phyloP scores from a whole-genome alignment of 1,284 basidiomycete genomes.

The Peniophora sp. region DNA sequence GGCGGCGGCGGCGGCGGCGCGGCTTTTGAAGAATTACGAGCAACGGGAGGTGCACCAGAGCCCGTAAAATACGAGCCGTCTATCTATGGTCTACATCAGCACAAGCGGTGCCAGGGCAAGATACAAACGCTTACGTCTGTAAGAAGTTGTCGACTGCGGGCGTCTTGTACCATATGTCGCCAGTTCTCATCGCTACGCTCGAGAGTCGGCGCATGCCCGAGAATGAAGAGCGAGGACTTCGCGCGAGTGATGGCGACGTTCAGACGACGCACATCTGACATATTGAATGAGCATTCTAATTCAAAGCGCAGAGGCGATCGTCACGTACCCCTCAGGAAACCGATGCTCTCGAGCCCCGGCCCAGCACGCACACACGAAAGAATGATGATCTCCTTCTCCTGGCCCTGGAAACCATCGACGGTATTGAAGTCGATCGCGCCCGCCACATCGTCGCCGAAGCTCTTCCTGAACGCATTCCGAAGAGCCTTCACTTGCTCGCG shows the following conservation, averaged over 20 bases:
- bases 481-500: conserved; percentile 85
- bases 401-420: conserved; percentile 97
- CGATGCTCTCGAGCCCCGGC: conserved; percentile 72
- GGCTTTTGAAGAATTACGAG: conserved; percentile 3
- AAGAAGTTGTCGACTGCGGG: conserved; percentile 46
- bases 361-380: conserved; percentile 90
- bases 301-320: conserved; percentile 3
- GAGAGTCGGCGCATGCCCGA: conserved; percentile 86
- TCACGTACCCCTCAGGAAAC: conserved; percentile 75
- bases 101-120: neutral
- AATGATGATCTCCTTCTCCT: conserved; percentile 96
- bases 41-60: conserved; percentile 4
- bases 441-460: conserved; percentile 70
- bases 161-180: conserved; percentile 74
- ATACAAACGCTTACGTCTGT: conserved; percentile 38
- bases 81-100: conserved; percentile 20
- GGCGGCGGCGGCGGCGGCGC: conserved; percentile 8
- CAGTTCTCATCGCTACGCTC: conserved; percentile 80
- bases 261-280: conserved; percentile 80
- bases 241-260: conserved; percentile 97
- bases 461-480: conserved; percentile 59
- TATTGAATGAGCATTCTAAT: neutral
- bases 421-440: conserved; percentile 90
- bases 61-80: conserved; percentile 31
- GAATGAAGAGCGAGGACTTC: conserved; percentile 88